These are phyloP conservation scores for Fusarium camptoceras DNA, from an alignment of 2,329 filamentous ascomycete genomes.

Conservation along the genomic window DNA sequence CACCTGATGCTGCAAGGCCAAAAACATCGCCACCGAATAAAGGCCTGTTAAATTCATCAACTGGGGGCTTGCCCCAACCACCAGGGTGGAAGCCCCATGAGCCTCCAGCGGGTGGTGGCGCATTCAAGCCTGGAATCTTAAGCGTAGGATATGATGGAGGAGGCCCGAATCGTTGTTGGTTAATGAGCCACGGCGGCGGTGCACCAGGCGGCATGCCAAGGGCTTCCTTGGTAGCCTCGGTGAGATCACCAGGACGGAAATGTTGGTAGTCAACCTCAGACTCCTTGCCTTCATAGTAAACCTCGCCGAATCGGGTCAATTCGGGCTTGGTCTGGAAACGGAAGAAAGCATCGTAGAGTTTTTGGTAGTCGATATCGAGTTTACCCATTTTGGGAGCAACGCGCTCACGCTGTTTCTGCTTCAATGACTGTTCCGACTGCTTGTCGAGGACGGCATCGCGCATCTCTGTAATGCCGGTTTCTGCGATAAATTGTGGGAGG, in stretches of 20 bases:
- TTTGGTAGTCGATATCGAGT: constrained; percentile 98
- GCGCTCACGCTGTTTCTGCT: constrained; percentile 94
- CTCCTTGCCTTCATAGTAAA: constrained; percentile 99
- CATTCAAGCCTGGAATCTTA: constrained; percentile 93
- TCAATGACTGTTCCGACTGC: constrained; percentile 89
- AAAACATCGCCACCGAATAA: constrained; percentile 96
- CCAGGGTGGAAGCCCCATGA: constrained; percentile 96
- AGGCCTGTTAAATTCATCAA: constrained; percentile 92
- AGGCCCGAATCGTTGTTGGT: constrained; percentile 92
- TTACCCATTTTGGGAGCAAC: constrained; percentile 97
- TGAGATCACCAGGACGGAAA: constrained; percentile 89
- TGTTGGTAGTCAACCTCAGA: constrained; percentile 95
- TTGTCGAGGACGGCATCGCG: constrained; percentile 96
- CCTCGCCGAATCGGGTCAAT: constrained; percentile 93
- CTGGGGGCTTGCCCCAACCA: constrained; percentile 94
- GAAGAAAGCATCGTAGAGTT: constrained; percentile 98
- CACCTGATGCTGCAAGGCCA: constrained; percentile 70
- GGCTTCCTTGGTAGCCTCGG: constrained; percentile 89
- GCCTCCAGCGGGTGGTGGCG: constrained; percentile 87
- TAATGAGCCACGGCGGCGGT: constrained; percentile 96
- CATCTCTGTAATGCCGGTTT: constrained; percentile 98
- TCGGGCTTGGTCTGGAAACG: constrained; percentile 96
- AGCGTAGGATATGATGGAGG: constrained; percentile 96
- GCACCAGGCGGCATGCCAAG: constrained; percentile 93
- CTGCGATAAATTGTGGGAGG: constrained; percentile 94